phyloP scores from a whole-genome alignment of 352 stramenopile species.

The Pythium grandisporangium region DNA sequence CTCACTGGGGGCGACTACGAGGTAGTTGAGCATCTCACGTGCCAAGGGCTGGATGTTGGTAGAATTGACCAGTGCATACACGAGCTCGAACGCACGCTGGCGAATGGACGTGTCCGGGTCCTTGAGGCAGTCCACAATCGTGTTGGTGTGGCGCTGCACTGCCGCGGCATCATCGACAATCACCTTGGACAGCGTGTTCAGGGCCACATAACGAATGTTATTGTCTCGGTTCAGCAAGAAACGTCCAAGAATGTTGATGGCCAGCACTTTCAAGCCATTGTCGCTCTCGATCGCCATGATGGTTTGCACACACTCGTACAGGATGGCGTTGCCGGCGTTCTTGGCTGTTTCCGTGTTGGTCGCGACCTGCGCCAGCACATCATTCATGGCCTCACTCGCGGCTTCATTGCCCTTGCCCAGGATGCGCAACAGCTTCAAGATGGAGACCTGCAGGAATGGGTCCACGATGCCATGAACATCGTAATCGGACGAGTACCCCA shows the following conservation, averaged over 20 bases:
- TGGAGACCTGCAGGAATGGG: slow-evolving; percentile 94
- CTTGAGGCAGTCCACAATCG: slow-evolving; percentile 92
- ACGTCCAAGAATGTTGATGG: slow-evolving; percentile 98
- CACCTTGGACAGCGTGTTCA: slow-evolving; percentile 95
- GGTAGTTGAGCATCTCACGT: slow-evolving; percentile 98
- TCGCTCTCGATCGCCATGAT: slow-evolving; percentile 99
- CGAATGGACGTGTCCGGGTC: slow-evolving; percentile 98
- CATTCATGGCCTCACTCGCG: slow-evolving; percentile 91
- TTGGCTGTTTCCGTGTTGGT: slow-evolving; percentile 99
- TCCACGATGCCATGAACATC: slow-evolving; percentile 98
- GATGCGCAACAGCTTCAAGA: slow-evolving; percentile 89
- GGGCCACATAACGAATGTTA: slow-evolving; percentile 99
- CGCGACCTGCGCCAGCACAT: slow-evolving; percentile 98
- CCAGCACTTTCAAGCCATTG: slow-evolving; percentile 93
- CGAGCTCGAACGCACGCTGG: slow-evolving; percentile 97
- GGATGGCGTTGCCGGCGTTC: slow-evolving; percentile 98
- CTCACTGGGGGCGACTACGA: slow-evolving; percentile 95
- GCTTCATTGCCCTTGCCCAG: slow-evolving; percentile 95
- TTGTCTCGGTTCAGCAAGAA: slow-evolving; percentile 99
- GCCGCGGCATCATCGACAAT: slow-evolving; percentile 87
- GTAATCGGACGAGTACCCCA: slow-evolving; percentile 98
- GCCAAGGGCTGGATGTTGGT: slow-evolving; percentile 95
- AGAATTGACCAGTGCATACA: slow-evolving; percentile 97
- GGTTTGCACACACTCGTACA: slow-evolving; percentile 99
- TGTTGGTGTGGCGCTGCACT: slow-evolving; percentile 96